Conservation (phyloP, 148 eudicot genomes). For the Linanthus parryae region DNA sequence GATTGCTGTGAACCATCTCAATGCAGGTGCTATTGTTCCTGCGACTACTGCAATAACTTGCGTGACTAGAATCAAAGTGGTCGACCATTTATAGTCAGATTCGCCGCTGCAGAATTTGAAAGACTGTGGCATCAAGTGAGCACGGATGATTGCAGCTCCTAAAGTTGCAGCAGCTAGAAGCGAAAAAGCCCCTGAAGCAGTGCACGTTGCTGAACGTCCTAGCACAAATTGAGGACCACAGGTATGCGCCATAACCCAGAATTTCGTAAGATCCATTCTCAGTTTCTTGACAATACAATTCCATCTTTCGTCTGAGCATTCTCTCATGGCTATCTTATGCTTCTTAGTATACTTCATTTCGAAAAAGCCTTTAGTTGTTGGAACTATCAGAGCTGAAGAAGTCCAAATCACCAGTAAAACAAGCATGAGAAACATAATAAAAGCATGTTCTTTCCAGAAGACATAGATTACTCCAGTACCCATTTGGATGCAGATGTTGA, state of each 20-base stretch:
- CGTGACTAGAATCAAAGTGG: slow-evolving; percentile 25
- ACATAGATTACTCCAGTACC: slow-evolving; percentile 40
- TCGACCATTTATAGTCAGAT: slow-evolving; percentile 43
- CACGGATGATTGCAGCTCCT: slow-evolving; percentile 26
- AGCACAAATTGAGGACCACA: slow-evolving; percentile 45
- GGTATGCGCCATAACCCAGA: slow-evolving; percentile 58
- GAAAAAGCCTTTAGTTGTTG: slow-evolving; percentile 27
- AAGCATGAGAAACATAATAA: slow-evolving; percentile 29
- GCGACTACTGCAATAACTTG: slow-evolving; percentile 36
- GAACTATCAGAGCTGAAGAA: slow-evolving; percentile 32
- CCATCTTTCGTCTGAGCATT: slow-evolving; percentile 10
- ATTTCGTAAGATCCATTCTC: slow-evolving; percentile 25
- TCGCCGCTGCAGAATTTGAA: slow-evolving; percentile 35
- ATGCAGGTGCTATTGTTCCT: slow-evolving; percentile 44
- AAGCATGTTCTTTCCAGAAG: slow-evolving; percentile 34
- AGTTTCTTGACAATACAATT: slow-evolving; percentile 11
- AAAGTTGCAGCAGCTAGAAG: slow-evolving; percentile 26
- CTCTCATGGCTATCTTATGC: slow-evolving; percentile 19
- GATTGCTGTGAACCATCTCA: slow-evolving; percentile 37
- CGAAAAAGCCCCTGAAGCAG: slow-evolving; percentile 46
- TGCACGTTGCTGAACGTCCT: slow-evolving; percentile 41
- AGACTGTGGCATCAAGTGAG: slow-evolving; percentile 26
- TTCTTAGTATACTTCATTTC: slow-evolving; percentile 28
- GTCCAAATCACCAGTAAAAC: slow-evolving; percentile 22
- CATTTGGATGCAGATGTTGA: slow-evolving; percentile 34